Evolutionary conservation across 495 filamentous ascomycete species (phyloP), one percentile per base, ranked within the genome.

Genomic region (Hypoxylon crocopeplum): DNA sequence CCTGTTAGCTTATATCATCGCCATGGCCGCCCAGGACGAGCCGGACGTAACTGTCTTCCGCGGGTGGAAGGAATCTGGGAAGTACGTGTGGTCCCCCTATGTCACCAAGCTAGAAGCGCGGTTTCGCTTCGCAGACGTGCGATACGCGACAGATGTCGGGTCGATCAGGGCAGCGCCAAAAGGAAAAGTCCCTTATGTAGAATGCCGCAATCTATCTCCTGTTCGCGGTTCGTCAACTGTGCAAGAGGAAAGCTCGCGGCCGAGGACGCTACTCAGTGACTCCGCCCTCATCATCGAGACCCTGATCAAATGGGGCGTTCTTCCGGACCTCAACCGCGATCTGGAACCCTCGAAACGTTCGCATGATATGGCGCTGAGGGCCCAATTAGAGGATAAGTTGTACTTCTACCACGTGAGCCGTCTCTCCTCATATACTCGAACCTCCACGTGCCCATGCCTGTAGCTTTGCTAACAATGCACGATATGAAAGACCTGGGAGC

Each of bases 41-140:
- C 41, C 52, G 3, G 15, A 50, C 7, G 62, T 84, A 49, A 81
- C 73, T 21, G 55, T 88, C 62, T 86, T 78, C 73, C 80, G 84
- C 8, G 82, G 82, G 20, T 84, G 77, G 59, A 67, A 69, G 27
- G 59, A 61, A 10, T 25, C 54, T 2, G 67, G 68, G 3, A 56
- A 41, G 37, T 79, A 87, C 60, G 75, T 78, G 49, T 86, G 83
- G 83, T 88, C 86, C 0, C 85, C 86, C 15, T 88, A 86, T 61
- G 84, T 85, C 42, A 83, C 64, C 29, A 89, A 88, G 67, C 77
- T 88, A 47, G 86, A 89, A 59, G 73, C 81, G 19, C 84, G 84
- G 1, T 74, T 89, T 6, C 84, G 86, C 17, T 77, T 86, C 48
- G 76, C 71, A 3, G 68, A 68, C 0, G 33, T 86, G 10, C 36